Evolutionary conservation across 1,139 yeast genomes (phyloP).

Genomic region (Suhomyces panamericanus): DNA sequence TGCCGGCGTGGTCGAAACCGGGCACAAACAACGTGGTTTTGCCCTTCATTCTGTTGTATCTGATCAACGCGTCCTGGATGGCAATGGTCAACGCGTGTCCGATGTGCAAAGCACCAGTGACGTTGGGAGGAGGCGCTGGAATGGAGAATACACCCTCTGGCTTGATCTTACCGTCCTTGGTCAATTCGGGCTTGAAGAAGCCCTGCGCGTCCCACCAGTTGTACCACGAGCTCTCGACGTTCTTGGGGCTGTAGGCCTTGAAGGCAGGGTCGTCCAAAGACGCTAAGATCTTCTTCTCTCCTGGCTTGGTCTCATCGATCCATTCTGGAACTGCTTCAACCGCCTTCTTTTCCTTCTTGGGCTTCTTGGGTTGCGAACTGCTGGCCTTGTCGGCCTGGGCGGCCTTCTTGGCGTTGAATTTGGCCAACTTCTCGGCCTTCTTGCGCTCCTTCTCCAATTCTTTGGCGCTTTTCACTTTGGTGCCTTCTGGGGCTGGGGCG

Average conservation of each 20-base stretch:
- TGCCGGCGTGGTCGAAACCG: slow-evolving; percentile 99
- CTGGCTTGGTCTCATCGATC: slow-evolving; percentile 77
- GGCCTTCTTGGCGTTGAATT: slow-evolving; percentile 90
- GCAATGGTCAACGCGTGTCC: slow-evolving; percentile 97
- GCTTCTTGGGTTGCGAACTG: slow-evolving; percentile 49
- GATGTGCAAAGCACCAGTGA: slow-evolving; percentile 97
- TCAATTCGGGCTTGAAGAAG: slow-evolving; percentile 82
- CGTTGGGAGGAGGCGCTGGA: slow-evolving; percentile 99
- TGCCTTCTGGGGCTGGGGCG: slow-evolving; percentile 11
- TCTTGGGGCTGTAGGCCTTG: slow-evolving; percentile 89
- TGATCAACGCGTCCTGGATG: slow-evolving; percentile 88
- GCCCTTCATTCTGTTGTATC: slow-evolving; percentile 97
- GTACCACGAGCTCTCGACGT: slow-evolving; percentile 97
- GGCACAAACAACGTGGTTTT: slow-evolving; percentile 91
- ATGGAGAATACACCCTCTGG: slow-evolving; percentile 85
- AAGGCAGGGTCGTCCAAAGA: slow-evolving; percentile 89
- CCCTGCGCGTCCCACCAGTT: slow-evolving; percentile 95
- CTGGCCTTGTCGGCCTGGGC: slow-evolving; percentile 30
- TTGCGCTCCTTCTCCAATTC: slow-evolving; percentile 90
- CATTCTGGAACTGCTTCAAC: slow-evolving; percentile 79
- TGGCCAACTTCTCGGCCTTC: slow-evolving; percentile 95
- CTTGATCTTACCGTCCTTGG: slow-evolving; percentile 69
- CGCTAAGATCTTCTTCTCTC: slow-evolving; percentile 85
- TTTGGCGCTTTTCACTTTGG: slow-evolving; percentile 59
- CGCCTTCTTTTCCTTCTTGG: slow-evolving; percentile 68